phyloP scores from a whole-genome alignment of 2,329 filamentous ascomycete genomes.

The Fusarium abutilonis region DNA sequence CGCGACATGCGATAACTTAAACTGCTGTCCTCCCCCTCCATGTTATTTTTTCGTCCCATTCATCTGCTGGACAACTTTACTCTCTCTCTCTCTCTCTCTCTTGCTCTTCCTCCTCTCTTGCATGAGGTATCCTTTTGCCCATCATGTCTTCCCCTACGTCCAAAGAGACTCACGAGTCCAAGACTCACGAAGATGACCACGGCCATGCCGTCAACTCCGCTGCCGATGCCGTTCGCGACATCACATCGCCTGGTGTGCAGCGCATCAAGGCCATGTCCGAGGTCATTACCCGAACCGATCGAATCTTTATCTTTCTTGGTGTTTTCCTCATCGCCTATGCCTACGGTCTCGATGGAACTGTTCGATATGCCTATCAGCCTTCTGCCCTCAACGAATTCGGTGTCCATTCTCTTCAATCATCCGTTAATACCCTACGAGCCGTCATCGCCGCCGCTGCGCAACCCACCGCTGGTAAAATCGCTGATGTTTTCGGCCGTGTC shows the following conservation, averaged over 20 bases:
- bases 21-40: not conserved
- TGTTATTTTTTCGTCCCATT: too few species aligned
- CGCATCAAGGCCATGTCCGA: conserved; percentile 66
- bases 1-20: not conserved
- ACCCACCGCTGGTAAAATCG: conserved; percentile 68
- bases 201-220: conserved; percentile 15
- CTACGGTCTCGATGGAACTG: conserved; percentile 68
- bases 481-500: conserved; percentile 70
- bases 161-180: conserved; percentile 11
- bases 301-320: conserved; percentile 66
- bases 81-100: not conserved
- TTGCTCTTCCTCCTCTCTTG: too few species aligned
- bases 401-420: conserved; percentile 65
- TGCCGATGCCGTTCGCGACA: conserved; percentile 44
- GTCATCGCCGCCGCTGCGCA: conserved; percentile 70
- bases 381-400: conserved; percentile 61
- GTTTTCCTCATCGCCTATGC: conserved; percentile 72
- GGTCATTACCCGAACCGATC: conserved; percentile 62
- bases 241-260: conserved; percentile 63
- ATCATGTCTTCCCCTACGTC: conserved; percentile 31
- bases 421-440: conserved; percentile 65
- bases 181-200: conserved; percentile 14
- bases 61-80: too few species aligned
- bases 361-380: conserved; percentile 66
- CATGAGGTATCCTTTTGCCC: too few species aligned